Base-by-base conservation (phyloP, 371 early-diverging fungal genomes). In the Mortierella sp. region DNA sequence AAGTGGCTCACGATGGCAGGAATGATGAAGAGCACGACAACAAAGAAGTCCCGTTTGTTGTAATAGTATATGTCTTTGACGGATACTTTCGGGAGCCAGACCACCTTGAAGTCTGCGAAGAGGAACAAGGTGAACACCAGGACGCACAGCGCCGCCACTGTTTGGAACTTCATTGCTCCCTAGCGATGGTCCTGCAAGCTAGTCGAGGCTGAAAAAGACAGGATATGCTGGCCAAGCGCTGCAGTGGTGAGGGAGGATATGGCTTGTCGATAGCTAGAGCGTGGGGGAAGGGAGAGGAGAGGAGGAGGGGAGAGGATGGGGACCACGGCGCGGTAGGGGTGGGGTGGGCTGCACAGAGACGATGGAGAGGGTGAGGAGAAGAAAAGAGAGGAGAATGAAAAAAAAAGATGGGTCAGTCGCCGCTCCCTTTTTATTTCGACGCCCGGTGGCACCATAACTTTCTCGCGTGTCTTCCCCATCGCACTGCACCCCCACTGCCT, bases 1-100 rank as follows among this genome's bases (percentile, higher is more conserved):
- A 74, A 21, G 28, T 74, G 68, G 19, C 57, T 53, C 34, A 34
- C 46, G 14, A 64, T 47, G 4, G 69, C 64, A 16, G 74, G 69
- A 8, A 58, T 1, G 34, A 56, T 47, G 31, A 57, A 60, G 21
- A 69, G 42, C 2, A 39, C 2, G n/a, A 68, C 28, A 24, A 64
- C 60, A 39, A 50, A 57, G 27, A 61, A 14, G 19, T 74, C 69
- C 10, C 68, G 50, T 18, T 43, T 39, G 61, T 74, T 74, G 54
- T 53, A 66, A 45, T 53, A 57, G 30, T 64, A 68, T 38, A 74
- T 53, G 41, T 62, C 62, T 6, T 24, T 19, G 45, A 30, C 55
- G n/a, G 52, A 41, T 2, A 10, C 38, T 1, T n/a, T n/a, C 0
- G 26, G 2, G 12, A 57, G 47, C 74, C 74, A 74, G 16, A 61